Percentiles rank a stretch among this genome's conserved stretches.
Conservation (phyloP, 257 asterid species). For the Dorcoceras hygrometricum region DNA sequence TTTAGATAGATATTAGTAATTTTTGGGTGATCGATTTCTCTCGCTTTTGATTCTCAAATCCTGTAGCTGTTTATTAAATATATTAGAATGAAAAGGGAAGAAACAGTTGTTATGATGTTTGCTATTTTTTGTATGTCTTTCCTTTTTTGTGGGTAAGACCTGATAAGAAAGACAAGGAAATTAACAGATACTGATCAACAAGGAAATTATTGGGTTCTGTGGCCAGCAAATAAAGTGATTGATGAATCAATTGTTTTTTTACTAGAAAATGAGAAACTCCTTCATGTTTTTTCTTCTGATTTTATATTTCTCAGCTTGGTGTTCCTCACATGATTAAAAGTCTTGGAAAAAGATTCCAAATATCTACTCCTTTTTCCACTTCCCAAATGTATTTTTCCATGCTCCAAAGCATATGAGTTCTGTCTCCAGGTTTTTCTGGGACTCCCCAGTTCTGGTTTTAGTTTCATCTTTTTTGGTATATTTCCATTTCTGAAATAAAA, state of each 20-base stretch:
- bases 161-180: slow-evolving; percentile 25
- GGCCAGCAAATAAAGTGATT: slow-evolving; percentile 55
- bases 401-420: not conserved
- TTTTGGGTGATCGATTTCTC: not conserved
- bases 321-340: not conserved
- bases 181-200: slow-evolving; percentile 31
- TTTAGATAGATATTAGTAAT: too few relatives aligned
- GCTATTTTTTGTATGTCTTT: slow-evolving; percentile 21
- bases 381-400: not conserved
- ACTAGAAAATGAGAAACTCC: slow-evolving; percentile 20
- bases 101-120: too few relatives aligned
- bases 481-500: not conserved
- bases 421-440: not conserved
- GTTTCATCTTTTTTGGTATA: not conserved
- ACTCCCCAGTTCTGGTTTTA: not conserved
- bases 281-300: slow-evolving; percentile 19
- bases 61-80: not conserved
- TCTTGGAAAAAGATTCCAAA: not conserved
- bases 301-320: not conserved
- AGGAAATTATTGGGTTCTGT: slow-evolving; percentile 40
- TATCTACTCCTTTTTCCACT: not conserved
- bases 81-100: too few relatives aligned
- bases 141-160: slow-evolving; percentile 36
- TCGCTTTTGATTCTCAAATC: too few relatives aligned
- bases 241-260: not conserved